These are phyloP conservation scores for Dictyostelium intermedium DNA, from an alignment of 78 protist genomes.

Conservation along the genomic window DNA sequence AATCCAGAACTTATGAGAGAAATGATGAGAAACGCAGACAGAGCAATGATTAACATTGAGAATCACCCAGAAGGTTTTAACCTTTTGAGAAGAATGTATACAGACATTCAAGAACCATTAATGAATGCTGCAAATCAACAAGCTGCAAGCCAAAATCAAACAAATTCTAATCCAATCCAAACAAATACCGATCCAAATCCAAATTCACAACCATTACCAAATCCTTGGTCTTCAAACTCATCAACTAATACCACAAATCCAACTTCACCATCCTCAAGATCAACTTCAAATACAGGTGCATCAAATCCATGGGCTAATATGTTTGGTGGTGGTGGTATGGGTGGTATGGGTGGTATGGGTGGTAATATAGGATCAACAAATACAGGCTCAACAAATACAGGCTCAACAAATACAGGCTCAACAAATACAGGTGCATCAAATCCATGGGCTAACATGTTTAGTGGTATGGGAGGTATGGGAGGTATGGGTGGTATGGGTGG, in stretches of 20 bases:
- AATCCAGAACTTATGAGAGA: conserved; percentile 94
- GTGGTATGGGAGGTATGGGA: conserved; percentile 85
- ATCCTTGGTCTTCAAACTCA: conserved; percentile 93
- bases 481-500: conserved; percentile 89
- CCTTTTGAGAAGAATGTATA: conserved; percentile 86
- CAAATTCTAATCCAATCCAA: conserved; percentile 14
- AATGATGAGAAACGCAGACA: conserved; percentile 91
- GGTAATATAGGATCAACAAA: background rate
- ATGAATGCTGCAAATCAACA: conserved; percentile 60
- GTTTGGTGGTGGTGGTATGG: background rate
- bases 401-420: background rate
- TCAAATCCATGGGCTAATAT: conserved; percentile 24
- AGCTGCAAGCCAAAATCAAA: conserved; percentile 76
- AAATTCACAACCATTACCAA: conserved; percentile 86
- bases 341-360: background rate
- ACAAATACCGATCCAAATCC: conserved; percentile 53
- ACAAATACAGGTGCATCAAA: conserved; percentile 14
- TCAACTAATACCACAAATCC: background rate
- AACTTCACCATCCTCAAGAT: background rate
- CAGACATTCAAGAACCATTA: conserved; percentile 90
- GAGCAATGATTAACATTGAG: conserved; percentile 92
- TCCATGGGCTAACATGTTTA: conserved; percentile 29
- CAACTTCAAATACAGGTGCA: background rate
- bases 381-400: background rate
- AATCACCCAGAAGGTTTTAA: conserved; percentile 92